Evolutionary conservation across 1,139 yeast species (phyloP), one percentile per base, ranked within the genome.

Genomic region (Geotrichum bryndzae): DNA sequence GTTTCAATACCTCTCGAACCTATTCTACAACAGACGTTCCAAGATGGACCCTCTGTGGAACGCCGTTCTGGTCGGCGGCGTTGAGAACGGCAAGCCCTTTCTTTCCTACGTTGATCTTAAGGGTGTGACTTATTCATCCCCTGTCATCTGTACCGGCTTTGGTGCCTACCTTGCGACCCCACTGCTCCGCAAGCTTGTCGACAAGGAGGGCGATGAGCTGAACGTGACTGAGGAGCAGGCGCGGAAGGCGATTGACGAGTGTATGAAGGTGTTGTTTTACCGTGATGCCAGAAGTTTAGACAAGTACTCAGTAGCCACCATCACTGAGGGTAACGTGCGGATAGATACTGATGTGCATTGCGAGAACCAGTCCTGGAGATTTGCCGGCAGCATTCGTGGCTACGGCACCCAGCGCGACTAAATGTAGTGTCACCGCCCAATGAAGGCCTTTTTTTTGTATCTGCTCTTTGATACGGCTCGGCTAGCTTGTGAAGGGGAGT

Each of bases 1-100:
- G 53, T 96, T 90, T 74, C 95, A 90, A 73, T 94, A 91, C 74
- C 80, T 95, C 68, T 85, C 95, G 56, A 84, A 88, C 66, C 87
- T 92, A 54, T 81, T 92, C 81, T 95, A 95, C 77, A 81, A 84
- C 68, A 85, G 98, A 76, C 85, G 99, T 76, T 83, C 89, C 59
- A 90, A 92, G 76, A 86, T 95, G 94, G 84, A 95, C 74, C 99
- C 99, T 29, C 81, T 91, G 66, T 95, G 99, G 99, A 95, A 94
- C 76, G 89, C 98, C 0, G 79, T 90, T 51, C 80, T 95, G 63
- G 97, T 94, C 59, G 97, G 92, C 10, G 99, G 98, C 4, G 82
- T 87, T 69, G 86, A 85, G 64, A 86, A 84, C 51, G 60, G 59
- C 52, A 83, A 83, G 69, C 78, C 79, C 59, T 89, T 88, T 70